Percentiles rank a stretch among this genome's conserved stretches.
Evolutionary conservation across 257 asterid species (phyloP).

Genomic region (Fraxinus pennsylvanica): DNA sequence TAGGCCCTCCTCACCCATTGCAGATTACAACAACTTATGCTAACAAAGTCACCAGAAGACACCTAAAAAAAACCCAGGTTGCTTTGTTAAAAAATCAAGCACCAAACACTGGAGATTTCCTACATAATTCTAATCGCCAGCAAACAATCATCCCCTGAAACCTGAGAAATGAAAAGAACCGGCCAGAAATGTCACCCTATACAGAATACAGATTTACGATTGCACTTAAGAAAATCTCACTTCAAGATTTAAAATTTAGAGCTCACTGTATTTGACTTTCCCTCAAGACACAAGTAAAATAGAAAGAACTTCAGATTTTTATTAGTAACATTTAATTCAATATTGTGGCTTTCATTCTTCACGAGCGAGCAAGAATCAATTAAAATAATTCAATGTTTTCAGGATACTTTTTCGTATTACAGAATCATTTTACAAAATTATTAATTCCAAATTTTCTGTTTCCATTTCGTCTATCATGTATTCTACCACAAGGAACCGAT

Average conservation of each 20-base stretch:
- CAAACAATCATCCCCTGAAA: conserved; percentile 29
- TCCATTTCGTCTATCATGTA: neutral
- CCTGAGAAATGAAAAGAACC: conserved; percentile 38
- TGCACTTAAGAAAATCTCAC: neutral
- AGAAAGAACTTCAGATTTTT: neutral
- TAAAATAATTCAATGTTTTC: neutral
- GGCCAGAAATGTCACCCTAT: conserved; percentile 17
- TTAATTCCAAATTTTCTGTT: neutral
- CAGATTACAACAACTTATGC: conserved; percentile 29
- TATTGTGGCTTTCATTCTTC: too few relatives aligned
- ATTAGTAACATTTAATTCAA: too few relatives aligned
- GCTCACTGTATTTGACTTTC: conserved; percentile 11
- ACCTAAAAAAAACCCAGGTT: neutral
- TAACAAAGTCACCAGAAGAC: conserved; percentile 16
- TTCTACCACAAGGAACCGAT: neutral
- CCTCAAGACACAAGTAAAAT: neutral
- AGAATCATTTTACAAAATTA: conserved; percentile 1
- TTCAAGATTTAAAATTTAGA: neutral
- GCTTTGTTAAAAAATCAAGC: conserved; percentile 18
- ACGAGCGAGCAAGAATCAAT: too few relatives aligned
- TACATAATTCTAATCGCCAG: conserved; percentile 20
- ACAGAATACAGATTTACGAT: conserved; percentile 11
- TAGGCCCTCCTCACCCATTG: conserved; percentile 86
- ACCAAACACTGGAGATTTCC: conserved; percentile 17
- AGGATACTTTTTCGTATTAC: neutral